Conservation (phyloP, 2,329 filamentous ascomycete species). For the Aspergillus pseudoviridinutans region DNA sequence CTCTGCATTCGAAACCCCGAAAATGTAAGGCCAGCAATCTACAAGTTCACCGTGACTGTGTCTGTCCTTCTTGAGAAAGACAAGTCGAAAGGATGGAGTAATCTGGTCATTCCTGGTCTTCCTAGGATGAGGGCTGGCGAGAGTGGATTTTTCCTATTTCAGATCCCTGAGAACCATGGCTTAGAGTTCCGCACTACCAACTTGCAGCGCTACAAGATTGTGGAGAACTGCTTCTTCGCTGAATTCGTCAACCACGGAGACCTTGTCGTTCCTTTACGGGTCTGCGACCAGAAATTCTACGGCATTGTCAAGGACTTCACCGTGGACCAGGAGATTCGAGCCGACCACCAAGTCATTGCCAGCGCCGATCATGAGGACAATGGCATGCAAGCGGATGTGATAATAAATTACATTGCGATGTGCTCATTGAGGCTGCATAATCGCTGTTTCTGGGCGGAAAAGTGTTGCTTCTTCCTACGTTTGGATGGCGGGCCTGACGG, state of each 20-base stretch:
- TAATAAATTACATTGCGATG: conserved; percentile 23
- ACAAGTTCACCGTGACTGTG: conserved; percentile 19
- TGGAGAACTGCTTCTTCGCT: conserved; percentile 28
- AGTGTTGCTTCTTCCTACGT: conserved; percentile 25
- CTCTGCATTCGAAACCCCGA: conserved; percentile 17
- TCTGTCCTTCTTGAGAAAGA: conserved; percentile 14
- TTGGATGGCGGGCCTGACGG: conserved; percentile 29
- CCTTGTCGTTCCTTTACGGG: conserved; percentile 26
- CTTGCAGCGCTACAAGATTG: conserved; percentile 21
- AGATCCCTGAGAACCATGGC: conserved; percentile 21
- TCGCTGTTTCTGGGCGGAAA: conserved; percentile 27
- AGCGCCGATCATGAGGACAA: background rate
- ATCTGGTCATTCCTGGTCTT: conserved; percentile 26
- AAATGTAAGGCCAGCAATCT: conserved; percentile 11
- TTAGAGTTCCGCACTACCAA: conserved; percentile 28
- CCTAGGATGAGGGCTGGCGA: conserved; percentile 22
- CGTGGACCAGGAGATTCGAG: conserved; percentile 22
- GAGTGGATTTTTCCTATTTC: conserved; percentile 27
- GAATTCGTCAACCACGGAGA: conserved; percentile 21
- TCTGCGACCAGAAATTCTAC: conserved; percentile 23
- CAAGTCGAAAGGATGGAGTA: conserved; percentile 22
- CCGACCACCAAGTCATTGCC: conserved; percentile 3
- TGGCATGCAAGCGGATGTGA: conserved; percentile 8
- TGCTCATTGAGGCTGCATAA: conserved; percentile 27
- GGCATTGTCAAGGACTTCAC: conserved; percentile 28